Evolutionary conservation across 768 basidiomycete species (phyloP), one percentile per base, ranked within the genome.

Genomic region (Kondoa subrosea): DNA sequence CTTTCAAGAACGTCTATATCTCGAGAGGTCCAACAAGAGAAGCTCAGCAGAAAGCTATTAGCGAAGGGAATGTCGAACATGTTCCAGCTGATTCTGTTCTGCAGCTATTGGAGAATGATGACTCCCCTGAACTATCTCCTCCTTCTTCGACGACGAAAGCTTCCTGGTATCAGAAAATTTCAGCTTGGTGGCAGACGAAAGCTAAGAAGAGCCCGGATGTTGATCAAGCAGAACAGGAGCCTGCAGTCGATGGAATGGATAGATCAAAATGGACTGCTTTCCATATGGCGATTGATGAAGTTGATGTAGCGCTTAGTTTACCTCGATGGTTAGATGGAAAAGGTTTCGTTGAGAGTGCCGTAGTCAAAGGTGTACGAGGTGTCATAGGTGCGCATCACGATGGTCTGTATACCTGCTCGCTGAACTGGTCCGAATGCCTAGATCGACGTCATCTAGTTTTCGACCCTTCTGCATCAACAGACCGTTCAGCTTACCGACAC

Each of bases 1-100:
- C 91, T 0, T 93, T 99, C 82, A 90, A 90, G 76, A 95, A 96
- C 72, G 92, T 97, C 57, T 97, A 88, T 73, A 81, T 99, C 59
- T 92, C 91, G 27, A 85, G 90, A 12, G 82, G 90, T 3, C 87
- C 89, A 1, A 61, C 67, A 34, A 69, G 40, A 70, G 64, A 40
- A 14, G 26, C 30, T 17, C 56, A 64, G 29, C 21, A 56, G 31
- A 1, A 67, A 15, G 56, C n/a, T 25, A 30, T 25, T 57, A 66
- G 32, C 25, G 64, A 69, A 15, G 63, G 32, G 30, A 34, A 56
- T 26, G 30, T 21, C n/a, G 58, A 68, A 14, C 30, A 21, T 8
- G 33, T 31, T 14, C 16, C 58, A n/a, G 16, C 68, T 15, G n/a
- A n/a, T n/a, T n/a, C n/a, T n/a, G n/a, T n/a, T n/a, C n/a, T n/a